Evolutionary conservation across 148 eudicot genomes (phyloP).

Genomic region (Silene conica): DNA sequence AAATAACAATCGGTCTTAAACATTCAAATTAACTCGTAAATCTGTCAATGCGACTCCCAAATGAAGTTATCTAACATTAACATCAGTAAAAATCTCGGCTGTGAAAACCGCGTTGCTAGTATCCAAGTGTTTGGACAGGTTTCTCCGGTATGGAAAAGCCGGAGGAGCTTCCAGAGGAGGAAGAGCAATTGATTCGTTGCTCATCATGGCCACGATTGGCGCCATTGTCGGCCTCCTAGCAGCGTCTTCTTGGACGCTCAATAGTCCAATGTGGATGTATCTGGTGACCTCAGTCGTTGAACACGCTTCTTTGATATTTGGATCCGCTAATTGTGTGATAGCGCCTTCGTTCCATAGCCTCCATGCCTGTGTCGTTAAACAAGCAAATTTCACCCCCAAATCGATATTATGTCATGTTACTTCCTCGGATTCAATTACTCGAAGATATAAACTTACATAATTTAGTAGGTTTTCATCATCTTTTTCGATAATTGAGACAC

Average conservation of each 20-base stretch:
- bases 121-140: background rate
- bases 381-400: background rate
- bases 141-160: slow-evolving; percentile 14
- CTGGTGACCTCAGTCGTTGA: slow-evolving; percentile 1
- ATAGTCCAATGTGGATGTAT: slow-evolving; percentile 27
- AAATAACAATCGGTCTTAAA: background rate
- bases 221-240: slow-evolving; percentile 23
- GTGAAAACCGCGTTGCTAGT: slow-evolving; percentile 17
- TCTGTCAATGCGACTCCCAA: background rate
- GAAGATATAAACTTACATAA: slow-evolving; percentile 13
- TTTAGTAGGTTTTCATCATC: slow-evolving; percentile 14
- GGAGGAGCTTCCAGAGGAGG: slow-evolving; percentile 17
- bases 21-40: background rate
- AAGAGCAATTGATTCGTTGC: slow-evolving; percentile 12
- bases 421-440: background rate
- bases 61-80: slow-evolving; percentile 19
- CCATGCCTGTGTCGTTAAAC: slow-evolving; percentile 15
- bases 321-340: slow-evolving; percentile 10
- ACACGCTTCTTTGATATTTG: background rate
- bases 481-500: background rate
- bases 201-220: slow-evolving; percentile 16
- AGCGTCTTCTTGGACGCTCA: slow-evolving; percentile 27
- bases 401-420: background rate
- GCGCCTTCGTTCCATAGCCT: slow-evolving; percentile 21
- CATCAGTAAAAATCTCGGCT: slow-evolving; percentile 21